Evolutionary conservation across 768 basidiomycete species (phyloP).

Genomic region (Coprinopsis cinerea): DNA sequence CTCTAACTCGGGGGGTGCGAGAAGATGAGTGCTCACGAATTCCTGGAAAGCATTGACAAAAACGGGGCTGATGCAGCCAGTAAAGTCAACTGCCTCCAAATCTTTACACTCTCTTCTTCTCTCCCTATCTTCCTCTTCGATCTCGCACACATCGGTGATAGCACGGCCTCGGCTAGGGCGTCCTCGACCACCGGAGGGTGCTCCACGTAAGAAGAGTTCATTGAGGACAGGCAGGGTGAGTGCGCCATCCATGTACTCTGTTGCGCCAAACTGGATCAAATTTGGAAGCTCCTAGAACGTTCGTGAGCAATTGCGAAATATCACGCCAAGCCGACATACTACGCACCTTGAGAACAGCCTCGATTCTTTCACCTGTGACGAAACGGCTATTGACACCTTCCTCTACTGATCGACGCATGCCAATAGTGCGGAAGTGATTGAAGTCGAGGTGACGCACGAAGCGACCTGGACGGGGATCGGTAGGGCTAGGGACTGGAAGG

Average conservation of each 20-base stretch:
- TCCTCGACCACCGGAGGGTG: slow-evolving; percentile 60
- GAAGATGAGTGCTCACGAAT: slow-evolving; percentile 67
- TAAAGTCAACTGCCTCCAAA: slow-evolving; percentile 86
- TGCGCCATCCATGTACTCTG: slow-evolving; percentile 97
- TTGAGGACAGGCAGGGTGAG: slow-evolving; percentile 79
- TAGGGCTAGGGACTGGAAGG: slow-evolving; percentile 54
- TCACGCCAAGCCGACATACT: slow-evolving; percentile 3
- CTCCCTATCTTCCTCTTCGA: slow-evolving; percentile 74
- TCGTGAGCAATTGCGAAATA: slow-evolving; percentile 11
- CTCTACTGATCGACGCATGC: slow-evolving; percentile 88
- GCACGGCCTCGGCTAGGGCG: slow-evolving; percentile 61
- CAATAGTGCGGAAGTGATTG: slow-evolving; percentile 95
- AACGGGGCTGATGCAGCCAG: slow-evolving; percentile 89
- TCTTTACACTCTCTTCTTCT: slow-evolving; percentile 68
- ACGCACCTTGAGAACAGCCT: slow-evolving; percentile 69
- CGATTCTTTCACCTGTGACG: slow-evolving; percentile 84
- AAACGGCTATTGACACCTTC: slow-evolving; percentile 88
- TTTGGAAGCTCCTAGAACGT: slow-evolving; percentile 77
- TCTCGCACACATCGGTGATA: slow-evolving; percentile 44
- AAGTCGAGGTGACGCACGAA: slow-evolving; percentile 88
- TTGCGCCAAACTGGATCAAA: slow-evolving; percentile 84
- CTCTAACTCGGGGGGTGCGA: slow-evolving; percentile 37
- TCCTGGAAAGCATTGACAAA: slow-evolving; percentile 84
- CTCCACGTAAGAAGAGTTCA: slow-evolving; percentile 86
- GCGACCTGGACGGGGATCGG: slow-evolving; percentile 70